Conservation (phyloP, 2,329 filamentous ascomycete genomes). For the Pleurostoma richardsiae region DNA sequence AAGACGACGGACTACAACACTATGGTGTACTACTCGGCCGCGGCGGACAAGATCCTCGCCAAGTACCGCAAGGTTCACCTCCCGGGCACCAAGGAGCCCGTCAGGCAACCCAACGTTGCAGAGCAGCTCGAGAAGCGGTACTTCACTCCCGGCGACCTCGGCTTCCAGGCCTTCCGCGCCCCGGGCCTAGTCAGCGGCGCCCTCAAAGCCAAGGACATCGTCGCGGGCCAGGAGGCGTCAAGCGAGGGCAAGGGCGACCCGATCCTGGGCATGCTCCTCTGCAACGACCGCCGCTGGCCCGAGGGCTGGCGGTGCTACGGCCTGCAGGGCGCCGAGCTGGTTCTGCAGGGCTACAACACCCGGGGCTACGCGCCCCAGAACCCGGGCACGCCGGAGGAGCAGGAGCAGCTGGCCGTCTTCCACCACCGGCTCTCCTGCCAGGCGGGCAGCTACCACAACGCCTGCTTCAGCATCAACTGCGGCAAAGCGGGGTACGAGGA, state of each 20-base stretch:
- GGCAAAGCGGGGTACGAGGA: conserved; percentile 45
- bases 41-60: conserved; percentile 30
- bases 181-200: conserved; percentile 34
- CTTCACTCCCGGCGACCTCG: conserved; percentile 43
- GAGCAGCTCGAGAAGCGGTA: conserved; percentile 51
- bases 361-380: conserved; percentile 39
- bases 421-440: conserved; percentile 46
- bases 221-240: conserved; percentile 7
- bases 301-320: conserved; percentile 46
- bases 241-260: conserved; percentile 37
- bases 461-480: conserved; percentile 41
- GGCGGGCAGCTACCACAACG: conserved; percentile 44
- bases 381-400: conserved; percentile 25
- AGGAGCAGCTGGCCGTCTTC: conserved; percentile 39
- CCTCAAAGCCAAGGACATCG: conserved; percentile 22
- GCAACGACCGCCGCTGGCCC: conserved; percentile 48
- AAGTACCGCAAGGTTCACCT: conserved; percentile 51
- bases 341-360: conserved; percentile 40
- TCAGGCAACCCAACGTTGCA: conserved; percentile 36
- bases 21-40: conserved; percentile 47
- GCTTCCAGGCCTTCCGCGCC: conserved; percentile 46
- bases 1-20: conserved; percentile 40
- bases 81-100: conserved; percentile 39
- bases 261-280: conserved; percentile 48
- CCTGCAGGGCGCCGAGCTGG: conserved; percentile 42